These are phyloP conservation scores for Orbilia oligospora DNA, from an alignment of 2,329 filamentous ascomycete genomes.

Conservation along the genomic window DNA sequence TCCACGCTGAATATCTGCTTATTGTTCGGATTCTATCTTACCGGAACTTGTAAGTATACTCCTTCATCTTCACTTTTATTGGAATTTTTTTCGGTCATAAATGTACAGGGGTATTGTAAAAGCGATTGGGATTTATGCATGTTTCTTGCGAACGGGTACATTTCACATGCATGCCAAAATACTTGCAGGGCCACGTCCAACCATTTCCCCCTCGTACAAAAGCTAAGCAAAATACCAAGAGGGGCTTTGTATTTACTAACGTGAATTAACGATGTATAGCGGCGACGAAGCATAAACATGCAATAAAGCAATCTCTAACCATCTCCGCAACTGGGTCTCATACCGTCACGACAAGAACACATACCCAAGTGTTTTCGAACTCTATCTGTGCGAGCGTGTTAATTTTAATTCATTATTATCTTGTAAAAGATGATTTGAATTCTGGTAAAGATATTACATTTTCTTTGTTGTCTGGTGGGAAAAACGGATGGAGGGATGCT, in stretches of 20 bases:
- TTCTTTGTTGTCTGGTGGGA: slow-evolving; percentile 4
- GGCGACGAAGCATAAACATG: slow-evolving; percentile 80
- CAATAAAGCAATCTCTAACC: slow-evolving; percentile 85
- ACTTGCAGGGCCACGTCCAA: slow-evolving; percentile 3
- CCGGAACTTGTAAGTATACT: slow-evolving; percentile 69
- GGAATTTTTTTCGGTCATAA: slow-evolving; percentile 3
- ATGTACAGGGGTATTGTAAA: slow-evolving; percentile 18
- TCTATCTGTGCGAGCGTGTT: slow-evolving; percentile 81
- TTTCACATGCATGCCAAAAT: slow-evolving; percentile 8
- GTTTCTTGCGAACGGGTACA: slow-evolving; percentile 10
- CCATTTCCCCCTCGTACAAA: neutral
- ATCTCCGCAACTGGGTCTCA: slow-evolving; percentile 77
- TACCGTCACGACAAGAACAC: slow-evolving; percentile 57
- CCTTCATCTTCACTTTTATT: slow-evolving; percentile 74
- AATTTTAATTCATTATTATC: slow-evolving; percentile 69
- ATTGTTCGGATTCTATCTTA: slow-evolving; percentile 51
- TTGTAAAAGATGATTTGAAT: slow-evolving; percentile 75
- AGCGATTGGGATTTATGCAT: slow-evolving; percentile 80
- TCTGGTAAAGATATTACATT: slow-evolving; percentile 65
- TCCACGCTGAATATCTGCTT: slow-evolving; percentile 67
- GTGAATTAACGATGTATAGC: slow-evolving; percentile 13
- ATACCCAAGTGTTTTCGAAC: slow-evolving; percentile 79
- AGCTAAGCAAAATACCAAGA: neutral
- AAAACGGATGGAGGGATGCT: slow-evolving; percentile 37
- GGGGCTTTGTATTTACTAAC: slow-evolving; percentile 55